phyloP scores from a whole-genome alignment of 2,329 filamentous ascomycete genomes.

The Phialophora verrucosa region DNA sequence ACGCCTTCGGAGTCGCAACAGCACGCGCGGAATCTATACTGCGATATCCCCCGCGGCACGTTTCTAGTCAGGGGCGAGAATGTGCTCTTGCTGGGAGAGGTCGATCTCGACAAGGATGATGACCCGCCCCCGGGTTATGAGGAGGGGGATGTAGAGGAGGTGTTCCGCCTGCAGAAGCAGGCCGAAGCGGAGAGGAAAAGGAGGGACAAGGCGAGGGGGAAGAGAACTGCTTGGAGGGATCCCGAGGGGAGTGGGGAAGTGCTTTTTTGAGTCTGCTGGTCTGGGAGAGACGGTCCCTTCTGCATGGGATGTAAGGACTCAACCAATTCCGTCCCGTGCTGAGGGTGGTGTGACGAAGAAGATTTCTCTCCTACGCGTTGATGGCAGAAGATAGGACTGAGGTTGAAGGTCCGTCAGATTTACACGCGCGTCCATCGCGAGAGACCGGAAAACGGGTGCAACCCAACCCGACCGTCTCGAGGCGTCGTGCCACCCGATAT shows the following conservation, averaged over 20 bases:
- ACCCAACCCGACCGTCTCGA: neutral
- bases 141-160: constrained; percentile 69
- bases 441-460: neutral
- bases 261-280: constrained; percentile 59
- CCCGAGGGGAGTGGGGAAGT: constrained; percentile 76
- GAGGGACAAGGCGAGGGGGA: constrained; percentile 73
- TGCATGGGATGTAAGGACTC: no score
- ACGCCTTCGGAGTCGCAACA: neutral
- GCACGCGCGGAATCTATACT: constrained; percentile 68
- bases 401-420: no score
- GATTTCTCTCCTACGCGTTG: no score
- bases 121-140: constrained; percentile 74
- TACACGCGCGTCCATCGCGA: no score
- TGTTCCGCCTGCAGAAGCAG: constrained; percentile 74
- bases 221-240: constrained; percentile 81
- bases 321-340: no score
- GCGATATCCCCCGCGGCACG: constrained; percentile 82
- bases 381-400: neutral
- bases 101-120: constrained; percentile 96
- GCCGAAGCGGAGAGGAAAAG: constrained; percentile 71
- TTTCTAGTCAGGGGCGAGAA: constrained; percentile 96
- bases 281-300: no score
- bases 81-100: constrained; percentile 92
- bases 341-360: no score
- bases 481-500: neutral